These are phyloP conservation scores for Salvia rosmarinus DNA, from an alignment of 257 asterid species.

Conservation along the genomic window DNA sequence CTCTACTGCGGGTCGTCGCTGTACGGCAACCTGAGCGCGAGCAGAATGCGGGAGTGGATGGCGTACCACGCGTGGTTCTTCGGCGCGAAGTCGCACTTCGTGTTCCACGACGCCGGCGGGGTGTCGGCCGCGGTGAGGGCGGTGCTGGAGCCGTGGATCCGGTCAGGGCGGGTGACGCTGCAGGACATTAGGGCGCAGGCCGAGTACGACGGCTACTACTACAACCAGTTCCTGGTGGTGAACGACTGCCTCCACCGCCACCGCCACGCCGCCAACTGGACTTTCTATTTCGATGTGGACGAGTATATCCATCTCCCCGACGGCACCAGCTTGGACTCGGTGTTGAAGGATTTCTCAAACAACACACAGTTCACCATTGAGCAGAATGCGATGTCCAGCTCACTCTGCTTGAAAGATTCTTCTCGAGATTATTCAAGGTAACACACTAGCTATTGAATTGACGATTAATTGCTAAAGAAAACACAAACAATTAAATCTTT, in stretches of 20 bases:
- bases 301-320: conserved; percentile 59
- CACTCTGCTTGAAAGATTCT: conserved; percentile 50
- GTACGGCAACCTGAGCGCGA: conserved; percentile 55
- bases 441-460: too few species aligned
- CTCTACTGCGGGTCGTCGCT: conserved; percentile 62
- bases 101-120: conserved; percentile 68
- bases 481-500: too few species aligned
- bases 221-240: conserved; percentile 65
- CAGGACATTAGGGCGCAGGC: conserved; percentile 61
- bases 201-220: conserved; percentile 65
- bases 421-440: conserved; percentile 51
- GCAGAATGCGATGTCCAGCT: conserved; percentile 67
- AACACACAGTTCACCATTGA: conserved; percentile 67
- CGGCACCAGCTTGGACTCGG: conserved; percentile 50
- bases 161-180: conserved; percentile 55
- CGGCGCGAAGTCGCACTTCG: conserved; percentile 55
- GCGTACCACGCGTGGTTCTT: conserved; percentile 72
- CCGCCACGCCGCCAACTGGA: conserved; percentile 64
- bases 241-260: conserved; percentile 68
- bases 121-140: conserved; percentile 60
- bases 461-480: too few species aligned
- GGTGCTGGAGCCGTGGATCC: conserved; percentile 64
- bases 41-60: conserved; percentile 65
- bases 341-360: conserved; percentile 45
- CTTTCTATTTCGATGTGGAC: conserved; percentile 64